Evolutionary conservation across 2,329 filamentous ascomycete species (phyloP), one percentile per base, ranked within the genome.

Genomic region (Ceratocystis harringtonii): DNA sequence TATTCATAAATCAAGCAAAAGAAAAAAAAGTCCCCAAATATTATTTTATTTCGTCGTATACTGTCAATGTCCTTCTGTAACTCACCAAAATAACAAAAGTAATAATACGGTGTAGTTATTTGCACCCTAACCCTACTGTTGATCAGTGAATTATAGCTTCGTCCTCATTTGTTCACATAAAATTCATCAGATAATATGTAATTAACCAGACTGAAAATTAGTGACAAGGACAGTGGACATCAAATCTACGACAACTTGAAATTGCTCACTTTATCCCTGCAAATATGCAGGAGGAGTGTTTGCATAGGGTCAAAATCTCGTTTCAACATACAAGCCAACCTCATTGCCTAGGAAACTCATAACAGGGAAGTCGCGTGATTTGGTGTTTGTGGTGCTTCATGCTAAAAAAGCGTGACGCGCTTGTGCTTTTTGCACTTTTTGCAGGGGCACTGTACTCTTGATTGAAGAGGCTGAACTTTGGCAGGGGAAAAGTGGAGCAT

Each of bases 401-500:
- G 43, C 25, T 15, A 30, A 15, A 8, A 32, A 32, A 32, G 32
- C 22, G 43, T 32, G 44, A 62, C 36, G 60, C 36, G 36, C 44
- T 45, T 3, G 22, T 28, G 30, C 12, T 19, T 17, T 22, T 41
- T 17, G 58, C 28, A 12, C 52, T 48, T 64, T 19, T 19, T 43
- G 28, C 50, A 66, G 50, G 50, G 60, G 61, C n/a, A 48, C 52
- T 41, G 57, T 61, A 25, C 45, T 63, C 28, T 41, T 63, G 19
- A 30, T 61, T 12, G 44, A 41, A 58, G 60, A 65, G 50, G 30
- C 60, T 63, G 63, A 65, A 65, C 44, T 65, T 63, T 63, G 43
- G 50, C 43, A 61, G 43, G 30, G 55, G 41, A 66, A 68, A 62
- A 63, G 25, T 62, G 64, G 62, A 28, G 52, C 25, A 69, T 17